These are phyloP conservation scores for Arabidopsis hybrid DNA, from an alignment of 441 rosid genomes.

Conservation along the genomic window DNA sequence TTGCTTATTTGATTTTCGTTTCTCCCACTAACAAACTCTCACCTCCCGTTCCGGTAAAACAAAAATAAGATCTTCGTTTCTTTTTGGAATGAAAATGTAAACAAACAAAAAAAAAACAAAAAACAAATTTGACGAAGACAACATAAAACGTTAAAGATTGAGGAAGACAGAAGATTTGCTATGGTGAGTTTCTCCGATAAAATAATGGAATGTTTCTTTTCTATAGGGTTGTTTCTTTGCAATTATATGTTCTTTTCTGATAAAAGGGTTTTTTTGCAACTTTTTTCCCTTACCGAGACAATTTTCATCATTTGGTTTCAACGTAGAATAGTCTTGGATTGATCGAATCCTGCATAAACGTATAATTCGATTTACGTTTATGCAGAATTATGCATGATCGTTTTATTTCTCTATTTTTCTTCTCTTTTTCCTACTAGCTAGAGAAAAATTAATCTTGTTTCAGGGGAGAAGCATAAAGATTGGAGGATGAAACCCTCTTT, in stretches of 20 bases:
- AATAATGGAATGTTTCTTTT: not conserved
- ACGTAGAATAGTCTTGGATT: not conserved
- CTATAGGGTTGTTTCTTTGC: not conserved
- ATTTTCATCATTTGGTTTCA: not conserved
- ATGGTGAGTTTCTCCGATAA: not conserved
- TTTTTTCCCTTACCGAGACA: not conserved
- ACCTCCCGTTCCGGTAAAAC: too few species aligned
- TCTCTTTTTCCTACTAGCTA: too few species aligned
- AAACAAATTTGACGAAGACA: not conserved
- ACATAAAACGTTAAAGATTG: not conserved
- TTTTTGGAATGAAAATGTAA: too few species aligned
- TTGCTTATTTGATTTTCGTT: conserved; percentile 5
- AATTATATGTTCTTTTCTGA: too few species aligned
- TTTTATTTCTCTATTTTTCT: too few species aligned
- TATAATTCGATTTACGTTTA: not conserved
- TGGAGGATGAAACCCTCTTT: conserved; percentile 38
- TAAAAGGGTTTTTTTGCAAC: too few species aligned
- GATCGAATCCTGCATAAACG: too few species aligned
- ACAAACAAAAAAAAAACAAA: too few species aligned
- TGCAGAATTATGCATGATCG: too few species aligned
- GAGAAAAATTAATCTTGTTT: not conserved
- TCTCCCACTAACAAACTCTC: not conserved
- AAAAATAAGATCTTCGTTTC: too few species aligned
- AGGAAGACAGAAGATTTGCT: not conserved
- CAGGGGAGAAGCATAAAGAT: conserved; percentile 20